Evolutionary conservation across 2,329 filamentous ascomycete species (phyloP).

Genomic region (Fusarium verrucosum): DNA sequence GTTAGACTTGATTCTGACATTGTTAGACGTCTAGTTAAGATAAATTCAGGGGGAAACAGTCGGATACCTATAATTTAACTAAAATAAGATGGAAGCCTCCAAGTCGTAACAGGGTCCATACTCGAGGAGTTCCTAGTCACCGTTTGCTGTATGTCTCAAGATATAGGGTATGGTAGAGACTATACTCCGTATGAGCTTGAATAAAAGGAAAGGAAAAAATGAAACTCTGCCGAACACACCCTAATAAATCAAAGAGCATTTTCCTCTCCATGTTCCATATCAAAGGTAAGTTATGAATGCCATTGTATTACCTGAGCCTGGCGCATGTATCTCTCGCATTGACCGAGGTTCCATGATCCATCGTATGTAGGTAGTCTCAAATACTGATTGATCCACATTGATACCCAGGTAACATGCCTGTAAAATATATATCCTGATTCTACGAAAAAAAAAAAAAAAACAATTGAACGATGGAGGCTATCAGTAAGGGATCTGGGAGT

Average conservation of each 20-base stretch:
- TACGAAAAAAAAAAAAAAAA: not conserved
- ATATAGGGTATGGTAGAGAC: not conserved
- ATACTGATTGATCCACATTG: not conserved
- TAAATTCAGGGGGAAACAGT: not conserved
- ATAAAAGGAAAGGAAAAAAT: not conserved
- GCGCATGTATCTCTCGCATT: too few species aligned
- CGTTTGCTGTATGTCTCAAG: too few species aligned
- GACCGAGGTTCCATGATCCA: too few species aligned
- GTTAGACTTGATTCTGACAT: conserved; percentile 34
- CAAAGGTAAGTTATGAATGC: not conserved
- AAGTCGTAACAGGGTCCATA: too few species aligned
- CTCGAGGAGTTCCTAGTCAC: too few species aligned
- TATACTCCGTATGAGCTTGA: too few species aligned
- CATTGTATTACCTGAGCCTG: not conserved
- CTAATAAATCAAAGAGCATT: not conserved
- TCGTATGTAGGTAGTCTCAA: too few species aligned
- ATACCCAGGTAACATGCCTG: not conserved
- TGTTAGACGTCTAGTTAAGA: not conserved
- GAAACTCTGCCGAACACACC: too few species aligned
- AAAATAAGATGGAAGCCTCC: not conserved
- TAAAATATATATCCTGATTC: not conserved
- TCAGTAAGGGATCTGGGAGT: not conserved
- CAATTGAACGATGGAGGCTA: not conserved
- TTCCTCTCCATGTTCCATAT: not conserved
- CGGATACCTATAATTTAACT: not conserved